Evolutionary conservation across 2,329 filamentous ascomycete genomes (phyloP).

Genomic region (Talaromyces pinophilus): DNA sequence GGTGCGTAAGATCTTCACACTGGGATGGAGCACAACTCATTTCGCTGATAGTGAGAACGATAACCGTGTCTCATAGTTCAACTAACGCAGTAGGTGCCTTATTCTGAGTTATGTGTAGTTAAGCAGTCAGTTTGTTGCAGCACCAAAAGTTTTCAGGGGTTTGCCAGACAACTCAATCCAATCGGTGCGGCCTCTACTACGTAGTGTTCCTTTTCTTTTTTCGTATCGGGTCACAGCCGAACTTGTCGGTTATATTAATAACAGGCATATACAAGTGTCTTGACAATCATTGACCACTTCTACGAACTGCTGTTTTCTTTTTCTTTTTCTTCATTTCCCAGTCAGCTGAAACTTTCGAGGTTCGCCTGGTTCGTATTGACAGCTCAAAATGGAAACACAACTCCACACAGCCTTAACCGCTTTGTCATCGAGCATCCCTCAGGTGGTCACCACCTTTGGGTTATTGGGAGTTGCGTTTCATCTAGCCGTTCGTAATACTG

Average conservation of each 20-base stretch:
- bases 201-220: background rate
- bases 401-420: background rate
- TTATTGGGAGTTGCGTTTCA: constrained; percentile 5
- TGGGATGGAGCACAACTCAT: background rate
- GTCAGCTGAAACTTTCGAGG: background rate
- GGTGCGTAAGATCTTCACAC: too few relatives aligned
- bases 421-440: background rate
- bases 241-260: background rate
- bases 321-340: background rate
- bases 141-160: background rate
- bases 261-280: background rate
- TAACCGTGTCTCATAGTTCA: background rate
- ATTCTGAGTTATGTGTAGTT: background rate
- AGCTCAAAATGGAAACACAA: background rate
- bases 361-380: background rate
- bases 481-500: constrained; percentile 12
- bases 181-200: background rate
- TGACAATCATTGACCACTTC: background rate
- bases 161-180: background rate
- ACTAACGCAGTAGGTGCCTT: background rate
- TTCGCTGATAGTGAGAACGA: background rate
- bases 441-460: background rate
- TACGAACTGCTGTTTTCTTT: background rate
- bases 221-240: background rate
- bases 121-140: background rate